Evolutionary conservation across 2,329 filamentous ascomycete species (phyloP).

Genomic region (Cordyceps cicadae): DNA sequence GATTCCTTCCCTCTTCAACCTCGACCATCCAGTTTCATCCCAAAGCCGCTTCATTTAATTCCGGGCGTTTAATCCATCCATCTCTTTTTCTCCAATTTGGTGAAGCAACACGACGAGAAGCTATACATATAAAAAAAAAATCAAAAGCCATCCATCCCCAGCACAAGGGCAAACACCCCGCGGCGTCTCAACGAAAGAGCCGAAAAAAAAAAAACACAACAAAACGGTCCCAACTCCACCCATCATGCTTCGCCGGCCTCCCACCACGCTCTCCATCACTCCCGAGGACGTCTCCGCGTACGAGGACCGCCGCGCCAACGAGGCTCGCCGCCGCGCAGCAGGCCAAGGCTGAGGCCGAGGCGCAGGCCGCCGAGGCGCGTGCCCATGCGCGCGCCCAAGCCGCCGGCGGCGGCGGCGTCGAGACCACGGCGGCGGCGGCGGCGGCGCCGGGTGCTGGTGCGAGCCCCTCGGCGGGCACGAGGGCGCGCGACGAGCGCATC

Average conservation of each 20-base stretch:
- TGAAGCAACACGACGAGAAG: neutral
- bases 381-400: neutral
- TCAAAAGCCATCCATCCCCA: neutral
- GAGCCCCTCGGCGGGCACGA: constrained; percentile 19
- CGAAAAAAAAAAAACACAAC: neutral
- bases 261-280: constrained; percentile 61
- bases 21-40: neutral
- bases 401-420: neutral
- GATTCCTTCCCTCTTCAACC: neutral
- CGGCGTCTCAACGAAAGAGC: neutral
- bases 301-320: constrained; percentile 51
- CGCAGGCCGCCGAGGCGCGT: constrained; percentile 8
- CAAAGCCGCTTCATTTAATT: neutral
- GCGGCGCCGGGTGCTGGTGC: constrained; percentile 17
- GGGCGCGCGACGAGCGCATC: constrained; percentile 32
- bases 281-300: constrained; percentile 63
- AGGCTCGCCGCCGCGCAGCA: constrained; percentile 28
- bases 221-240: no score
- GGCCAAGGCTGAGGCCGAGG: constrained; percentile 19
- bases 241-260: constrained; percentile 56
- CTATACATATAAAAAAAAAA: no score
- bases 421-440: neutral
- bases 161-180: neutral
- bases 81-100: neutral
- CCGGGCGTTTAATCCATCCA: neutral